Base-by-base conservation (phyloP, 2,329 filamentous ascomycete genomes). In the Aspergillus cejpii region DNA sequence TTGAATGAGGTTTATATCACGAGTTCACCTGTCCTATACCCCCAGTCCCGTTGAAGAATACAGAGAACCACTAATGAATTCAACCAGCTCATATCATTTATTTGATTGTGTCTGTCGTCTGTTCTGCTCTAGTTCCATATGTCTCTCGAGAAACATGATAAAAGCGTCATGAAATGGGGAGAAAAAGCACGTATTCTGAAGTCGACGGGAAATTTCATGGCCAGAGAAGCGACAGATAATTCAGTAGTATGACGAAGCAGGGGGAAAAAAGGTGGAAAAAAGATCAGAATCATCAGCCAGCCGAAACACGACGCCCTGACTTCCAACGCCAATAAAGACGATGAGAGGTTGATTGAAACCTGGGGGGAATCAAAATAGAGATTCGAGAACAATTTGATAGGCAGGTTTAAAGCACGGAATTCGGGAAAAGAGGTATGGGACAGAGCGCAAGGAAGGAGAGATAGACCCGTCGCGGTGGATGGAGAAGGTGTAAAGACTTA, bases 221-320 rank as follows among this genome's bases (percentile, higher is more conserved):
- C n/a, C 31, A 34, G 26, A n/a, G 31, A 34, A 34, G 31, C 10
- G 31, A 34, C 31, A 34, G 31, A 34, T 34, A 15, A 34, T 5
- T 15, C 15, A 20, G 17, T 15, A 34, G 11, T n/a, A 20, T 34
- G 10, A 20, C 46, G 40, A 44, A 41, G 28, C 43, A 19, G 31
- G 15, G 23, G 23, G 23, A 24, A 24, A 24, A 19, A 17, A 48
- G 38, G 51, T 43, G 40, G 47, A 51, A 40, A 37, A 50, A 51
- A 42, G 41, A 45, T 50, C 43, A 52, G 48, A 42, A 61, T 52
- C 53, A 56, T 57, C 53, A 57, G 53, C 57, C 58, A 59, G 57
- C 59, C 60, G 61, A 65, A 62, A 64, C 52, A 61, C 55, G 60
- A 63, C 59, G 61, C 61, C 63, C 58, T 60, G 61, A 64, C 61